Evolutionary conservation across 2,329 filamentous ascomycete species (phyloP).

Genomic region (Sarocladium strictum): DNA sequence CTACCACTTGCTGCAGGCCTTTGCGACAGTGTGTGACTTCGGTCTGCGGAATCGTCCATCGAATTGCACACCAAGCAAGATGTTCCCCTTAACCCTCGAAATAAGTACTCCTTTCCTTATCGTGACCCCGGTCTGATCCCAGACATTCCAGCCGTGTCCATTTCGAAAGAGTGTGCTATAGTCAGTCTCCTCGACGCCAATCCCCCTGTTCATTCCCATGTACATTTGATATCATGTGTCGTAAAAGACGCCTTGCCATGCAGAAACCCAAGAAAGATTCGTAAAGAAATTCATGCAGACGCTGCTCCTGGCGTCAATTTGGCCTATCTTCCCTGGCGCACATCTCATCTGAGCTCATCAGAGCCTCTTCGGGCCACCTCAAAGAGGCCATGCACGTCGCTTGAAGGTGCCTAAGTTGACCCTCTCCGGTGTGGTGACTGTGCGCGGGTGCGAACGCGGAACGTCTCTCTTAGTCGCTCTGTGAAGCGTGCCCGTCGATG

Average conservation of each 20-base stretch:
- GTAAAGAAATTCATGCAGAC: neutral
- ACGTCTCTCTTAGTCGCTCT: conserved; percentile 45
- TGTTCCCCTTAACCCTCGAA: neutral
- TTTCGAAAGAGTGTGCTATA: too few species aligned
- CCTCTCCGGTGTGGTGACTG: conserved; percentile 22
- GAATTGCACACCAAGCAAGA: neutral
- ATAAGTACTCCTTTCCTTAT: too few species aligned
- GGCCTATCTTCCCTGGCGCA: neutral
- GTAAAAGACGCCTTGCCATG: neutral
- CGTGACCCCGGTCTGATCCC: too few species aligned
- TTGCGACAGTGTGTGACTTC: neutral
- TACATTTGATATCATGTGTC: neutral
- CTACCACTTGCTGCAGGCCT: neutral
- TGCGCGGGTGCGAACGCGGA: conserved; percentile 44
- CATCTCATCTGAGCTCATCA: neutral
- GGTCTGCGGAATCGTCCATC: too few species aligned
- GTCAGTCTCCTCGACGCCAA: neutral
- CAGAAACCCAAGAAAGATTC: too few species aligned
- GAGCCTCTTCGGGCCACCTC: neutral
- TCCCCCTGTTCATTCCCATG: neutral
- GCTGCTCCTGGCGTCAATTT: neutral
- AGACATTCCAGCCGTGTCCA: too few species aligned
- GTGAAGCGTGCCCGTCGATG: conserved; percentile 38
- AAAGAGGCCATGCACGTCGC: neutral
- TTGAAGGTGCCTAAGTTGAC: conserved; percentile 1